phyloP scores from a whole-genome alignment of 1,284 basidiomycete genomes.

The Somion occarium region DNA sequence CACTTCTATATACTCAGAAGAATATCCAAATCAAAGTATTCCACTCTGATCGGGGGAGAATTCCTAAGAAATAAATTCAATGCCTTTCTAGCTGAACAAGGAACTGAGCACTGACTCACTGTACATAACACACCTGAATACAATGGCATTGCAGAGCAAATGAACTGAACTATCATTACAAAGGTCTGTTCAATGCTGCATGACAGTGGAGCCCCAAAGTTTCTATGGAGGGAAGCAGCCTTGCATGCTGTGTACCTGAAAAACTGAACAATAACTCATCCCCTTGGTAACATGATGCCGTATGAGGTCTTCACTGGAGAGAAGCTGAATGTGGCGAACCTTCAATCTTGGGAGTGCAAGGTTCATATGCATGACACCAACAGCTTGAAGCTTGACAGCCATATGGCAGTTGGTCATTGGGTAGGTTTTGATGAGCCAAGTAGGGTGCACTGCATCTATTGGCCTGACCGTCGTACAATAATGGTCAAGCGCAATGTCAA shows the following conservation, averaged over 20 bases:
- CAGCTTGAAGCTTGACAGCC: constrained; percentile 23
- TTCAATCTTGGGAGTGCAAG: constrained; percentile 10
- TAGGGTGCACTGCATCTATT: constrained; percentile 32
- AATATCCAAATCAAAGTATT: constrained; percentile 26
- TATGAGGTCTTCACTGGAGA: constrained; percentile 19
- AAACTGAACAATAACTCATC: constrained; percentile 25
- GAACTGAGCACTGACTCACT: constrained; percentile 7
- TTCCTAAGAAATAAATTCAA: constrained; percentile 7
- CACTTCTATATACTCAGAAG: constrained; percentile 17
- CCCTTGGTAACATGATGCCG: constrained; percentile 22
- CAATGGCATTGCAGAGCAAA: constrained; percentile 30
- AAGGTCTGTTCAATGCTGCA: background rate
- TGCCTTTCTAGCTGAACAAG: background rate
- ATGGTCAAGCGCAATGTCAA: constrained; percentile 30
- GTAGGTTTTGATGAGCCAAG: constrained; percentile 27
- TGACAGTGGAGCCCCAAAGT: constrained; percentile 3
- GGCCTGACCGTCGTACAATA: constrained; percentile 24
- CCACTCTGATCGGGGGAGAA: constrained; percentile 27
- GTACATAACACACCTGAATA: constrained; percentile 20
- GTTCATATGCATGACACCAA: constrained; percentile 7
- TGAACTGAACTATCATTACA: constrained; percentile 25
- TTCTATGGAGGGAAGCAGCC: constrained; percentile 10
- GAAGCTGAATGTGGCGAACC: constrained; percentile 24
- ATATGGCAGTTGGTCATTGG: constrained; percentile 22
- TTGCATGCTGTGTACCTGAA: constrained; percentile 16